Evolutionary conservation across 139 green algal genomes (phyloP).

Genomic region (Chlorella sorokiniana): DNA sequence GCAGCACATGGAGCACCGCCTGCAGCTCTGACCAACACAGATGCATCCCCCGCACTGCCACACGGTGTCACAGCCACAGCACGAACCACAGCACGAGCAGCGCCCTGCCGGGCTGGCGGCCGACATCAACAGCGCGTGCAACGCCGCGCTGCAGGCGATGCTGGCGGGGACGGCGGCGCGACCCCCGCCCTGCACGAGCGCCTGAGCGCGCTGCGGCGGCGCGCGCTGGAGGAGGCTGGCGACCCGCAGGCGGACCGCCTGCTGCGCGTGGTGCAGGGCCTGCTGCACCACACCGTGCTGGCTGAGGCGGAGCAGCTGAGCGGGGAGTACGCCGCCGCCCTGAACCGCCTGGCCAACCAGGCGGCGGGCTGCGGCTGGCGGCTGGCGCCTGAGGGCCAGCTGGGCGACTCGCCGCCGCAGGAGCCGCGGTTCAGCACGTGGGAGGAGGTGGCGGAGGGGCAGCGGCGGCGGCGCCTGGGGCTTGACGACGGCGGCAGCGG

Average conservation of each 20-base stretch:
- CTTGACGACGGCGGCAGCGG: background rate
- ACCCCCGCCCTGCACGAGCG: background rate
- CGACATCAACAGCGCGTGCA: conserved; percentile 16
- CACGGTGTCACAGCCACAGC: background rate
- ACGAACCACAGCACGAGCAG: background rate
- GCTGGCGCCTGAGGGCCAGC: conserved; percentile 34
- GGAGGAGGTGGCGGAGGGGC: conserved; percentile 38
- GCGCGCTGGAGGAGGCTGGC: background rate
- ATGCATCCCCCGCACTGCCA: no score
- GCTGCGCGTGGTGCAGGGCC: conserved; percentile 36
- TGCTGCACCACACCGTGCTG: conserved; percentile 43
- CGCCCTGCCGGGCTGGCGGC: background rate
- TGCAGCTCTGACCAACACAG: no score
- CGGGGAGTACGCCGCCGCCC: conserved; percentile 25
- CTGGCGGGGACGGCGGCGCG: background rate
- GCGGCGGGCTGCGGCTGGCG: conserved; percentile 50
- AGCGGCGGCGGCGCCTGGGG: background rate
- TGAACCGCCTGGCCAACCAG: conserved; percentile 49
- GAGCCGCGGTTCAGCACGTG: conserved; percentile 51
- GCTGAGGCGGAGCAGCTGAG: conserved; percentile 26
- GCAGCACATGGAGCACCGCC: background rate
- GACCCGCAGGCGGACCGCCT: conserved; percentile 16
- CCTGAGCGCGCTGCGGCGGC: background rate
- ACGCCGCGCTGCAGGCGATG: conserved; percentile 21
- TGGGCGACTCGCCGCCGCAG: background rate